A percentile compares a stretch with the other conserved stretches of the same genome.
phyloP scores from a whole-genome alignment of 306 rosid species.

The Dryas octopetala region DNA sequence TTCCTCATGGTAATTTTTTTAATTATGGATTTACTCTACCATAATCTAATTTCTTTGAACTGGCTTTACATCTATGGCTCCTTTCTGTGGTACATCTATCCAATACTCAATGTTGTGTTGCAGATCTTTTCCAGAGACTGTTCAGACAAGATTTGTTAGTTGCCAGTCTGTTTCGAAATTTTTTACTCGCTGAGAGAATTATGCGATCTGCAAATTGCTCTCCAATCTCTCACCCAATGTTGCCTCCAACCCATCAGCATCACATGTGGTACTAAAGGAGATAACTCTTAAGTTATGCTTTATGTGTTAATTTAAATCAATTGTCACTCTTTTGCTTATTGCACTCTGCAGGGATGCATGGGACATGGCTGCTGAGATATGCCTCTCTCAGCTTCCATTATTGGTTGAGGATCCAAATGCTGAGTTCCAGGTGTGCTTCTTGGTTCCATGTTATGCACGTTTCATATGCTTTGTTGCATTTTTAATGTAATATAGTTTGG shows the following conservation, averaged over 20 bases:
- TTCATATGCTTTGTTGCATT: not conserved
- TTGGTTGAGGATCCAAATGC: slow-evolving; percentile 79
- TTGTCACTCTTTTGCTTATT: slow-evolving; percentile 21
- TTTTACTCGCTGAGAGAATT: slow-evolving; percentile 95
- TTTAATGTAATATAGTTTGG: not conserved
- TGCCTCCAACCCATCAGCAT: slow-evolving; percentile 98
- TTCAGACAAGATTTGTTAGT: slow-evolving; percentile 97
- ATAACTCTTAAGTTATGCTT: slow-evolving; percentile 26
- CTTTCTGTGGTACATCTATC: slow-evolving; percentile 23
- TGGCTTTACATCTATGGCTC: slow-evolving; percentile 10
- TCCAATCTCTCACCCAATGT: slow-evolving; percentile 82
- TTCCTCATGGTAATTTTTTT: slow-evolving; percentile 74
- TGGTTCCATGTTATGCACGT: not conserved
- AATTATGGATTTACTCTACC: slow-evolving; percentile 11
- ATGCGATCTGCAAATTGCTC: slow-evolving; percentile 99
- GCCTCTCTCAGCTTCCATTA: slow-evolving; percentile 96
- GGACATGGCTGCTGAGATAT: slow-evolving; percentile 99
- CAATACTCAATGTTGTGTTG: slow-evolving; percentile 29
- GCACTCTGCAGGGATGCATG: slow-evolving; percentile 91
- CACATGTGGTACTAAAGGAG: slow-evolving; percentile 85
- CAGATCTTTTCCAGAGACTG: slow-evolving; percentile 96
- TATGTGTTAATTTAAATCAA: slow-evolving; percentile 13
- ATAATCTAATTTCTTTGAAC: slow-evolving; percentile 7
- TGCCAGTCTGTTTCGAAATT: slow-evolving; percentile 88
- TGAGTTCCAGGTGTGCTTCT: slow-evolving; percentile 70